Evolutionary conservation across 2,329 filamentous ascomycete genomes (phyloP).

Genomic region (Cyclaneusma minus): DNA sequence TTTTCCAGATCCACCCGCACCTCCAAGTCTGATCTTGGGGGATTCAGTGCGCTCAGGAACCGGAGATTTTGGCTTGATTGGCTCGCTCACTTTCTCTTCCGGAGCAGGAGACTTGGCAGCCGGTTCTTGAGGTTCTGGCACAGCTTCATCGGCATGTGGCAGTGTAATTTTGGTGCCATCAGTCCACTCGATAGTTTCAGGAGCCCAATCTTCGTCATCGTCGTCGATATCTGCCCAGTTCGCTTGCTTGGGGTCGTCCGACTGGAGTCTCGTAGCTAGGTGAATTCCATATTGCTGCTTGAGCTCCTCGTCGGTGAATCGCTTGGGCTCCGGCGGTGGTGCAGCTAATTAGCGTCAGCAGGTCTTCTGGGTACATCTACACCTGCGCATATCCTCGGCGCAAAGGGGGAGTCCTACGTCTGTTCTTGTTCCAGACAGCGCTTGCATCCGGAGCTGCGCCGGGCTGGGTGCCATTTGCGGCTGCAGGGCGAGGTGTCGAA

Average conservation of each 20-base stretch:
- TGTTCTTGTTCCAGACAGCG: conserved; percentile 81
- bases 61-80: conserved; percentile 16
- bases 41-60: conserved; percentile 15
- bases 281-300: conserved; percentile 76
- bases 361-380: conserved; percentile 4
- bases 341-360: no score
- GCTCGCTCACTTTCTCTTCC: conserved; percentile 9
- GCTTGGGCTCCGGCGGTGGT: conserved; percentile 57
- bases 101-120: conserved; percentile 14
- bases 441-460: conserved; percentile 51
- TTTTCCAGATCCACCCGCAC: conserved; percentile 24
- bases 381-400: background rate
- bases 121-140: conserved; percentile 11
- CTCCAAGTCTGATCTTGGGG: conserved; percentile 14
- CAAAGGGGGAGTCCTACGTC: conserved; percentile 55
- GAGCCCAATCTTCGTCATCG: conserved; percentile 76
- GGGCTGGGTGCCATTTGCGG: conserved; percentile 39
- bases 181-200: conserved; percentile 75
- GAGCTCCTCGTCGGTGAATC: conserved; percentile 75
- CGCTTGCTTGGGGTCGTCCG: conserved; percentile 60
- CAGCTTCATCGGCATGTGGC: conserved; percentile 40
- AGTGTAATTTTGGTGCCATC: conserved; percentile 74
- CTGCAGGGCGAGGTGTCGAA: conserved; percentile 27
- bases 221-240: conserved; percentile 89
- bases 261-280: conserved; percentile 61